Conservation (phyloP, 225 moss, liverwort and hornwort species). For the Marchantia paleacea region DNA sequence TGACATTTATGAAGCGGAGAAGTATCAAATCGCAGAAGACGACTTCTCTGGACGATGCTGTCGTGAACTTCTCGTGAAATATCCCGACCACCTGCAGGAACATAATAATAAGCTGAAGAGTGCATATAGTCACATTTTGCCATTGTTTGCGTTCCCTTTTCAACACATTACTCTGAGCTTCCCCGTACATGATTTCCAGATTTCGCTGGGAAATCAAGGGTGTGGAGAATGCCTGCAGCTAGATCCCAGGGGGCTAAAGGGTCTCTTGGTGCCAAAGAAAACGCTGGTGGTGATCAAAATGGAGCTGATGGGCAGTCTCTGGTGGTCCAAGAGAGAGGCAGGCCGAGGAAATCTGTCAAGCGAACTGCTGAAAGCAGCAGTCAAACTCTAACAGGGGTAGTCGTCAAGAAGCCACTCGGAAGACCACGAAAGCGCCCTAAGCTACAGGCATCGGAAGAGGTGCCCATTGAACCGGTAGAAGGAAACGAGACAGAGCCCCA, state of each 20-base stretch:
- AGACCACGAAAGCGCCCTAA: constrained; percentile 27
- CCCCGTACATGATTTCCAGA: constrained; percentile 8
- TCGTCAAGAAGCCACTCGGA: constrained; percentile 9
- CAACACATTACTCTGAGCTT: not conserved
- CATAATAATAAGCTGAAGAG: not conserved
- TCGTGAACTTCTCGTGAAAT: not conserved
- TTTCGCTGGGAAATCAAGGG: constrained; percentile 1
- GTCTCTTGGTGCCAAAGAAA: constrained; percentile 8
- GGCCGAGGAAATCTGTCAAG: constrained; percentile 16
- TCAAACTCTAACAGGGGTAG: not conserved
- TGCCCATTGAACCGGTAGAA: not conserved
- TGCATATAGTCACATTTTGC: not conserved
- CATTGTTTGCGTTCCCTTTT: not conserved
- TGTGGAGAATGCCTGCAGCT: constrained; percentile 27
- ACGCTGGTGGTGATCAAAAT: not conserved
- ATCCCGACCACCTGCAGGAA: too few relatives aligned
- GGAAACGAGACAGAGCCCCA: constrained; percentile 1
- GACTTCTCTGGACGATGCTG: not conserved
- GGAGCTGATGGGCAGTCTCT: constrained; percentile 1
- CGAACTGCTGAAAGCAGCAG: constrained; percentile 20
- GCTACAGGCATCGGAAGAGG: constrained; percentile 2
- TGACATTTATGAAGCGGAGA: not conserved
- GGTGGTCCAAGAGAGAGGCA: constrained; percentile 6
- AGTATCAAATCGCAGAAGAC: not conserved
- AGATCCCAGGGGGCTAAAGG: constrained; percentile 5